Evolutionary conservation across 2,329 filamentous ascomycete species (phyloP).

Genomic region (Stemphylium vesicarium): DNA sequence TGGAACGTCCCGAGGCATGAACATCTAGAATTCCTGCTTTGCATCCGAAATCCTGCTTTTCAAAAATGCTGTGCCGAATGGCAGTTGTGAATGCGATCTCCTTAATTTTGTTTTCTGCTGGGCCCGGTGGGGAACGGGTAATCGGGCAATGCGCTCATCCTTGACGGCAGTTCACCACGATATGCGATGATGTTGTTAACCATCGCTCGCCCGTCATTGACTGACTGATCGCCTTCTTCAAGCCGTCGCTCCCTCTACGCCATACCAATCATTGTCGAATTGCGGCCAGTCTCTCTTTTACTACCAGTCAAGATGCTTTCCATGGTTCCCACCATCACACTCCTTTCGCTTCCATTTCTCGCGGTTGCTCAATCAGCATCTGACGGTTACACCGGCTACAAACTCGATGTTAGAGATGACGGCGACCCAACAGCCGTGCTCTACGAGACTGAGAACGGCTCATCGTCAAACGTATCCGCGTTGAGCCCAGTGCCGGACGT

Average conservation of each 20-base stretch:
- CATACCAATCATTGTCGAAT: constrained; percentile 27
- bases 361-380: constrained; percentile 44
- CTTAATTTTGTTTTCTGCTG: constrained; percentile 38
- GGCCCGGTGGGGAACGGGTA: constrained; percentile 14
- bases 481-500: constrained; percentile 62
- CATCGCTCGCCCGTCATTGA: constrained; percentile 6
- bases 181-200: constrained; percentile 28
- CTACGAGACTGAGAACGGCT: constrained; percentile 62
- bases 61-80: constrained; percentile 9
- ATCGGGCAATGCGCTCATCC: constrained; percentile 32
- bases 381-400: constrained; percentile 64
- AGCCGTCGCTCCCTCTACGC: constrained; percentile 18
- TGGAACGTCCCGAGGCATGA: constrained; percentile 21
- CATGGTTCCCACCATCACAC: constrained; percentile 32
- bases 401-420: constrained; percentile 55
- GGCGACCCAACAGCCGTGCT: constrained; percentile 59
- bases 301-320: constrained; percentile 30
- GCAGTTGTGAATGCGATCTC: constrained; percentile 23
- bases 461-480: constrained; percentile 49
- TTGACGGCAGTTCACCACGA: constrained; percentile 28
- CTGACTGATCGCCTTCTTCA: constrained; percentile 21
- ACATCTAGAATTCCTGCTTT: constrained; percentile 31
- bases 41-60: constrained; percentile 11
- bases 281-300: constrained; percentile 30
- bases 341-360: constrained; percentile 44